Base-by-base conservation (phyloP, 139 green algal genomes). In the Limnomonas spitsbergensis region DNA sequence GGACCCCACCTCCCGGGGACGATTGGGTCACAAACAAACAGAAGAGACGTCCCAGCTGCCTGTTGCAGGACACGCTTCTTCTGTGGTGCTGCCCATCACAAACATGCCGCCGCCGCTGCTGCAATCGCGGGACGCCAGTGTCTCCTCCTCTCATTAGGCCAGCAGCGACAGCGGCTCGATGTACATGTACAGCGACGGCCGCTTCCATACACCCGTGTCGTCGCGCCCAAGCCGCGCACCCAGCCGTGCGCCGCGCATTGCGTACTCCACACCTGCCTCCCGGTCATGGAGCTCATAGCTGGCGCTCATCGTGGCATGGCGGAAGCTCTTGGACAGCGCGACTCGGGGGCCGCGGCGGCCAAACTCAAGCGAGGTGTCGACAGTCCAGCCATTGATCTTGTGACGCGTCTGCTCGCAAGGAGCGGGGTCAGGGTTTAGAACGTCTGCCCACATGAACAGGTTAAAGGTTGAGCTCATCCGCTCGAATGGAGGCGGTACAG, bases 331-430 rank as follows among this genome's bases (percentile, higher is more conserved):
- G 79, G 77, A 80, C 3, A 90, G 36, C 7, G 74, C 83, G 9
- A 90, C 40, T 3, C 20, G 20, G 0, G 73, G 69, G 2, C 53
- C 76, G 2, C 61, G 2, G 32, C 39, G 61, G 0, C 69, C 78
- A 69, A 88, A 90, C n/a, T 86, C 82, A 40, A 88, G 83, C 1
- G 67, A 39, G 2, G 80, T 42, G 67, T 90, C 86, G 4, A 85
- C 26, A 6, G 79, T 73, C 86, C 81, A 86, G 66, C 81, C 83
- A 2, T 38, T 69, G 66, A 90, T 82, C 52, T 75, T 40, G 74
- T 88, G 71, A 0, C 82, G 78, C 20, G 66, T 24, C 78, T 82
- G 78, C 38, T 47, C 31, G 4, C 3, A 24, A 4, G 40, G 37
- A 67, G 54, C 14, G 73, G 24, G 29, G 53, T 32, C 24, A n/a